Conservation (phyloP, 495 filamentous ascomycete species). For the Penicillium lividum region DNA sequence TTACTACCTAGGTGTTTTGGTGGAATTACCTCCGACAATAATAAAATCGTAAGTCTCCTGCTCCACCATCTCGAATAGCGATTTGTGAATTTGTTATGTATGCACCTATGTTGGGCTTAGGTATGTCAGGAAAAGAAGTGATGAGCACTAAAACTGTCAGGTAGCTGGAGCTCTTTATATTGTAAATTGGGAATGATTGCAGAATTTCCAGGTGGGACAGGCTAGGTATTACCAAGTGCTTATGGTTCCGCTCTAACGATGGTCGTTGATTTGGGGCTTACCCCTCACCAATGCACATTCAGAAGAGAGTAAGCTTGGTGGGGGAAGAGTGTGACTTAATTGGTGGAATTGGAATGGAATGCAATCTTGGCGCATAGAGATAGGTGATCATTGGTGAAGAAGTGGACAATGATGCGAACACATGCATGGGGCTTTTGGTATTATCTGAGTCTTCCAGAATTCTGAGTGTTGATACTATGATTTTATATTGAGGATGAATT, state of each 20-base stretch:
- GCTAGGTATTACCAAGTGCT: background rate
- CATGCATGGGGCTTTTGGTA: too few relatives aligned
- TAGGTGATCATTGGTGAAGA: too few relatives aligned
- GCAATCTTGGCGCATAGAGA: background rate
- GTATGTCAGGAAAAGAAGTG: background rate
- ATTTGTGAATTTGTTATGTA: background rate
- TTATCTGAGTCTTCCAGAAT: too few relatives aligned
- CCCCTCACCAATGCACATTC: background rate
- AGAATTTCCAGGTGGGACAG: background rate
- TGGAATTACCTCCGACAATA: conserved; percentile 52
- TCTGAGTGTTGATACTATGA: too few relatives aligned
- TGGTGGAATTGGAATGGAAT: background rate
- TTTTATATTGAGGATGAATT: too few relatives aligned
- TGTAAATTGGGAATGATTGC: too few relatives aligned
- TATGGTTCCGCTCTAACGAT: background rate
- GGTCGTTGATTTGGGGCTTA: background rate
- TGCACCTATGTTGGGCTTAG: background rate
- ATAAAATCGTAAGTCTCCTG: conserved; percentile 50
- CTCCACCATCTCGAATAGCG: background rate
- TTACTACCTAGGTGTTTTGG: background rate
- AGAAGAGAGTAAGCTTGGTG: background rate
- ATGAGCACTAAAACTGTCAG: too few relatives aligned
- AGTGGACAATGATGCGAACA: too few relatives aligned
- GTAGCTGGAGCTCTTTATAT: background rate
- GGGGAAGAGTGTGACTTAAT: background rate